Evolutionary conservation across 108 stramenopile species (phyloP).

Genomic region (Asterionellopsis glacialis): DNA sequence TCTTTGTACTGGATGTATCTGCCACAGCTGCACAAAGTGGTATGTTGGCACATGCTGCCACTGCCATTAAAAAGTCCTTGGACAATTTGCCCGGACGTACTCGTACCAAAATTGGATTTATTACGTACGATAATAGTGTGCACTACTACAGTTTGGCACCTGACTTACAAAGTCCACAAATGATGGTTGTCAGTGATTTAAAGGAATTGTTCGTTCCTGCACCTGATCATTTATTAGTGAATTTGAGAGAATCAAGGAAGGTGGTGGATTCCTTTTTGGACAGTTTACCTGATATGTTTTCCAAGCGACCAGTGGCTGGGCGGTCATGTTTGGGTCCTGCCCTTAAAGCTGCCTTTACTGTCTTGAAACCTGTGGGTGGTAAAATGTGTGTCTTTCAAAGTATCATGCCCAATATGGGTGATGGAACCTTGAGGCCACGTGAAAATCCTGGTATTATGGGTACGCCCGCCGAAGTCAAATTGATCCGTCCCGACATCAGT

Average conservation of each 20-base stretch:
- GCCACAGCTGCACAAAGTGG: slow-evolving; percentile 82
- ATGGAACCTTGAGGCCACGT: slow-evolving; percentile 82
- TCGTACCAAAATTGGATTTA: slow-evolving; percentile 89
- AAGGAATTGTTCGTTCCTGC: slow-evolving; percentile 92
- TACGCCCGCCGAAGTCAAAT: slow-evolving; percentile 86
- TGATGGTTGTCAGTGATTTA: slow-evolving; percentile 94
- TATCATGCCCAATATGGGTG: slow-evolving; percentile 87
- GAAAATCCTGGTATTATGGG: slow-evolving; percentile 93
- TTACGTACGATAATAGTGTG: slow-evolving; percentile 92
- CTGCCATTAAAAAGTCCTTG: slow-evolving; percentile 77
- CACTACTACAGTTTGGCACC: slow-evolving; percentile 94
- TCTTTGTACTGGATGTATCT: slow-evolving; percentile 96
- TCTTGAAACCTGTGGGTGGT: slow-evolving; percentile 95
- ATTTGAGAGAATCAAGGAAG: slow-evolving; percentile 80
- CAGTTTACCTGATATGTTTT: slow-evolving; percentile 90
- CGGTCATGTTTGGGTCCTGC: slow-evolving; percentile 89
- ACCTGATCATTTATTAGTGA: slow-evolving; percentile 95
- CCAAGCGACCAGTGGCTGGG: slow-evolving; percentile 38
- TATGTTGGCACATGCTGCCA: slow-evolving; percentile 75
- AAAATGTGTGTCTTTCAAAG: slow-evolving; percentile 95
- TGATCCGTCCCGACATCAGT: slow-evolving; percentile 73
- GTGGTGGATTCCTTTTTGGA: slow-evolving; percentile 92
- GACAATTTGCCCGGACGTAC: slow-evolving; percentile 86
- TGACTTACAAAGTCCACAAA: slow-evolving; percentile 82
- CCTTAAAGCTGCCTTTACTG: slow-evolving; percentile 91